phyloP scores from a whole-genome alignment of 2,329 filamentous ascomycete species.

The Curvularia verruculosa region DNA sequence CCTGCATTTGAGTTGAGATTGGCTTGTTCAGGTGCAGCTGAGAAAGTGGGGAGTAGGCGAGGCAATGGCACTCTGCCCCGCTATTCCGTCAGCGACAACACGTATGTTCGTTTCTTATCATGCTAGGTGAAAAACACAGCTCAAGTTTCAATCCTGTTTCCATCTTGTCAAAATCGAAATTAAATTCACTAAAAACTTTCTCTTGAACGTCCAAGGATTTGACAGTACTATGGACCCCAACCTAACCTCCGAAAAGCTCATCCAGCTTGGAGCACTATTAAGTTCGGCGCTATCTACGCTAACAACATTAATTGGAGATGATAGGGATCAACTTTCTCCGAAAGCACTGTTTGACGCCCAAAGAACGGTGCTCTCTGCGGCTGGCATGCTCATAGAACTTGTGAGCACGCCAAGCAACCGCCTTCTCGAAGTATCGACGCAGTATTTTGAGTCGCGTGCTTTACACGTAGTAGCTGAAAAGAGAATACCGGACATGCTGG shows the following conservation, averaged over 20 bases:
- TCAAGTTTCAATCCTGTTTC: not conserved
- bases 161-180: not conserved
- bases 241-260: not conserved
- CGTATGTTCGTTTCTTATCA: not conserved
- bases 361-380: constrained; percentile 39
- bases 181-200: not conserved
- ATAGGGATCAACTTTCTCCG: constrained; percentile 13
- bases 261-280: not conserved
- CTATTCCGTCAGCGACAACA: not conserved
- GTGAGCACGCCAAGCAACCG: constrained; percentile 42
- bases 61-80: too few species aligned
- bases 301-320: not conserved
- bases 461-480: constrained; percentile 46
- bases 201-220: not conserved
- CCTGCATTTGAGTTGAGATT: not conserved
- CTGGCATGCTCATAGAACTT: constrained; percentile 46
- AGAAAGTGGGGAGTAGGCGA: not conserved
- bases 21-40: not conserved
- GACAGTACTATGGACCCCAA: not conserved
- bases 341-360: constrained; percentile 48
- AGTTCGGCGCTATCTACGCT: not conserved
- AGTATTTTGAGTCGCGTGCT: constrained; percentile 46
- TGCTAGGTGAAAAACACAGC: not conserved
- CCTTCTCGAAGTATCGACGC: constrained; percentile 43
- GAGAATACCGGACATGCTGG: constrained; percentile 46